Percentiles rank a stretch among this genome's conserved stretches.
phyloP scores from a whole-genome alignment of 2,329 filamentous ascomycete species.

The Monascus ruber region DNA sequence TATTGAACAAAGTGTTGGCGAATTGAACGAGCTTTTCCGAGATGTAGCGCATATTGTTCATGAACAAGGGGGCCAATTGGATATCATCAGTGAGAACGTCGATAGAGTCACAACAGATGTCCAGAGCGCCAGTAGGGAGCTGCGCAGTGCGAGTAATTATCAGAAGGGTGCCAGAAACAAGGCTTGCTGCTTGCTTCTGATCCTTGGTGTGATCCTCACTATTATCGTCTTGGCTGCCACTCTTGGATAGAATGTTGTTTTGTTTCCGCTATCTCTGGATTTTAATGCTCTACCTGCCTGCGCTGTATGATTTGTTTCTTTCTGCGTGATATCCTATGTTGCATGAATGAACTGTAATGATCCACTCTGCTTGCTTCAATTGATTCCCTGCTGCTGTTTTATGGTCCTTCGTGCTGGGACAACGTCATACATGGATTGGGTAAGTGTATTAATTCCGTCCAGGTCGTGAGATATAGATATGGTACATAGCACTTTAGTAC shows the following conservation, averaged over 20 bases:
- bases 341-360: slow-evolving; percentile 10
- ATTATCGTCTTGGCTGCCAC: slow-evolving; percentile 83
- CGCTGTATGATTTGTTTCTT: slow-evolving; percentile 3
- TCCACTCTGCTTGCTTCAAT: slow-evolving; percentile 2
- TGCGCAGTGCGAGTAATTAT: slow-evolving; percentile 75
- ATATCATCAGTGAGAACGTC: slow-evolving; percentile 81
- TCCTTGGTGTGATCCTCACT: slow-evolving; percentile 76
- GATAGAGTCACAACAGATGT: slow-evolving; percentile 73
- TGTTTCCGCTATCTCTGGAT: slow-evolving; percentile 3
- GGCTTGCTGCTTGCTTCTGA: slow-evolving; percentile 81
- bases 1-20: slow-evolving; percentile 91
- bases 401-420: slow-evolving; percentile 2
- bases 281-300: slow-evolving; percentile 2
- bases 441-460: no score
- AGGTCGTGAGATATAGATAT: slow-evolving; percentile 9
- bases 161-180: slow-evolving; percentile 94
- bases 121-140: slow-evolving; percentile 71
- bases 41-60: slow-evolving; percentile 96
- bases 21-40: slow-evolving; percentile 91
- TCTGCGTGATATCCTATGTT: slow-evolving; percentile 23
- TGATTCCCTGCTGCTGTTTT: slow-evolving; percentile 5
- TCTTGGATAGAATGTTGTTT: slow-evolving; percentile 44
- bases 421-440: slow-evolving; percentile 9
- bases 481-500: slow-evolving; percentile 23
- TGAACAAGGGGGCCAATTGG: slow-evolving; percentile 82